Base-by-base conservation (phyloP, 140 eudicot genomes). In the Flaveria floridana region DNA sequence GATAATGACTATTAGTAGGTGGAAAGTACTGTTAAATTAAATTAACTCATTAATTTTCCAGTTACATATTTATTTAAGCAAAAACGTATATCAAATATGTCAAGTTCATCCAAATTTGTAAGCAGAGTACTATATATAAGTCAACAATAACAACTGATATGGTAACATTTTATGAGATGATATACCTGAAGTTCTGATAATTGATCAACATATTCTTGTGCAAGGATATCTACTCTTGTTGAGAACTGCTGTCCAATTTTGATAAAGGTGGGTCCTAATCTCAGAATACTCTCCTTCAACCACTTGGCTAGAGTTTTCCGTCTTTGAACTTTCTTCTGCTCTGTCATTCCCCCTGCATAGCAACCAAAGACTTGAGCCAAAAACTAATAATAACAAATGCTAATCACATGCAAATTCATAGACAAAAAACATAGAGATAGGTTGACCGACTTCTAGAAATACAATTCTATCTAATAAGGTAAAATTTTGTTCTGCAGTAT, bases 171-270 rank as follows among this genome's bases (percentile, higher is more conserved):
- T 55, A 28, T 23, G 15, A 64, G 37, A 69, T 7, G 3, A 26
- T 34, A 61, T 26, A 94, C 99, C 97, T 95, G 99, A 69, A 95
- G 97, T 85, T 95, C 99, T 44, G 99, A 91, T 73, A 95, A 84
- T 68, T 95, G 99, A 80, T 95, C 99, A 42, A 95, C 99, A 78
- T 95, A 95, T 82, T 95, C 99, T 82, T 95, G 99, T 25, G 99
- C 90, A 82, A 95, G 99, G 84, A 95, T 95, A 83, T 95, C 99
- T 23, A 95, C 97, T 78, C 99, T 84, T 26, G 97, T 95, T 12
- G 99, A 95, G 82, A 95, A 95, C 59, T 95, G 99, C 85, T 95
- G 99, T 19, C 99, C 99, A n/a, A 95, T 91, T 82, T 95, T 95
- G 68, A 95, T 95, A 71, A 95, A 91, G 6, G 99, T 95, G 18